Evolutionary conservation across 2,329 filamentous ascomycete species (phyloP).

Genomic region (Sporothrix sp.): DNA sequence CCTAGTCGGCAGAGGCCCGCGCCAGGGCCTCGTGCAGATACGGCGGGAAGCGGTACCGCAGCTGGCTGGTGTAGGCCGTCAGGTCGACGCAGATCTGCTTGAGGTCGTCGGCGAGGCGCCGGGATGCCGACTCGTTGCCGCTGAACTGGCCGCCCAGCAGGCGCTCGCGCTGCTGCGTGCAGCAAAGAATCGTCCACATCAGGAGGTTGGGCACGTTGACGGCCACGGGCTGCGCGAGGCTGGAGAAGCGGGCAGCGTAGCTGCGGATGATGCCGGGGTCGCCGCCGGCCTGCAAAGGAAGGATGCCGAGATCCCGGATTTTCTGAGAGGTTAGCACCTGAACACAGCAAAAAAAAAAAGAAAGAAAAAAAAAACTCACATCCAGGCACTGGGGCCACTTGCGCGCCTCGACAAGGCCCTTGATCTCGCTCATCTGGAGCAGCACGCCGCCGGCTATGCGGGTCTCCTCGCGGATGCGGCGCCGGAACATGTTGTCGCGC

Average conservation of each 20-base stretch:
- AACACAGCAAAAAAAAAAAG: neutral
- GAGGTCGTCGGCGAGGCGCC: slow-evolving; percentile 58
- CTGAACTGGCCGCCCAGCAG: slow-evolving; percentile 64
- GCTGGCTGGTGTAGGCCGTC: slow-evolving; percentile 87
- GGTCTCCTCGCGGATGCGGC: slow-evolving; percentile 47
- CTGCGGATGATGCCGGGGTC: slow-evolving; percentile 70
- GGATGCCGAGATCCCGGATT: slow-evolving; percentile 65
- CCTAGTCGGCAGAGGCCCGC: slow-evolving; percentile 61
- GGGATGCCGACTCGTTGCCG: slow-evolving; percentile 55
- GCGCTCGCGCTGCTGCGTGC: slow-evolving; percentile 65
- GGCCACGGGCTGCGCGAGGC: slow-evolving; percentile 68
- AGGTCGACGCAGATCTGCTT: slow-evolving; percentile 78
- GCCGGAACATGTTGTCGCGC: slow-evolving; percentile 50
- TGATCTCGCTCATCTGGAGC: slow-evolving; percentile 52
- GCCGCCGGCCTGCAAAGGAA: slow-evolving; percentile 66
- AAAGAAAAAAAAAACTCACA: slow-evolving; percentile 32
- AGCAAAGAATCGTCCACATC: slow-evolving; percentile 87
- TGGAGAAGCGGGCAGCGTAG: slow-evolving; percentile 70
- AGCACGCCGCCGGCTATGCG: slow-evolving; percentile 46
- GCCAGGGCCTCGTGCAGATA: slow-evolving; percentile 83
- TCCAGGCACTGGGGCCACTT: slow-evolving; percentile 50
- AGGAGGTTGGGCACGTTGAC: slow-evolving; percentile 85
- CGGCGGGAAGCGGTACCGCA: slow-evolving; percentile 81
- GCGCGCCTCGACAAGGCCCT: slow-evolving; percentile 42
- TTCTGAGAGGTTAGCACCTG: slow-evolving; percentile 31